Evolutionary conservation across 192 early-diverging fungal species (phyloP).

Genomic region (Geranomyces variabilis): DNA sequence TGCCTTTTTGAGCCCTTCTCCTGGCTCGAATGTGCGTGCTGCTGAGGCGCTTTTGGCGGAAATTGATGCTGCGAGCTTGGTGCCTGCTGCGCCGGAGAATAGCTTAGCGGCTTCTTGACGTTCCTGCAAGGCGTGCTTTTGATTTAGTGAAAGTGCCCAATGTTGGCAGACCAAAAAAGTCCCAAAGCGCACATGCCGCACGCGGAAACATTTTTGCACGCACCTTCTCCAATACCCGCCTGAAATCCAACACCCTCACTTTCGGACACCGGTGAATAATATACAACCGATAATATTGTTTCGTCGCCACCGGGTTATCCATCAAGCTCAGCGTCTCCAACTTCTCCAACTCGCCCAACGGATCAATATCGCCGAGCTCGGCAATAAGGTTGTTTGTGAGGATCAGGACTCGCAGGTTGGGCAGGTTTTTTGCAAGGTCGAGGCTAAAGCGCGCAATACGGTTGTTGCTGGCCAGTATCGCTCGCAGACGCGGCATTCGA

Average conservation of each 20-base stretch:
- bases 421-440: slow-evolving; percentile 66
- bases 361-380: slow-evolving; percentile 86
- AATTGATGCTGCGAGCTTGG: slow-evolving; percentile 47
- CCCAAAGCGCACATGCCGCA: too few species aligned
- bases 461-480: slow-evolving; percentile 85
- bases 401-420: slow-evolving; percentile 78
- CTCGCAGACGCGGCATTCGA: slow-evolving; percentile 69
- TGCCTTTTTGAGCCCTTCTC: slow-evolving; percentile 70
- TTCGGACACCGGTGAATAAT: slow-evolving; percentile 79
- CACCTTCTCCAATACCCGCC: slow-evolving; percentile 72
- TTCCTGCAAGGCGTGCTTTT: too few species aligned
- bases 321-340: slow-evolving; percentile 72
- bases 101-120: slow-evolving; percentile 75
- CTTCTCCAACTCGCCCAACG: slow-evolving; percentile 52
- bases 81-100: slow-evolving; percentile 72
- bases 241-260: slow-evolving; percentile 87
- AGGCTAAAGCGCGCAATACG: slow-evolving; percentile 81
- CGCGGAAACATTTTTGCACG: not conserved
- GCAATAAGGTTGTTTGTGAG: slow-evolving; percentile 84
- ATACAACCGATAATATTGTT: slow-evolving; percentile 75
- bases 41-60: slow-evolving; percentile 59
- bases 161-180: too few species aligned
- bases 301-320: slow-evolving; percentile 87
- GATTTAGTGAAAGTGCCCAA: too few species aligned
- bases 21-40: slow-evolving; percentile 85